These are phyloP conservation scores for Harrya chromipes DNA, from an alignment of 768 basidiomycete genomes.

Conservation along the genomic window DNA sequence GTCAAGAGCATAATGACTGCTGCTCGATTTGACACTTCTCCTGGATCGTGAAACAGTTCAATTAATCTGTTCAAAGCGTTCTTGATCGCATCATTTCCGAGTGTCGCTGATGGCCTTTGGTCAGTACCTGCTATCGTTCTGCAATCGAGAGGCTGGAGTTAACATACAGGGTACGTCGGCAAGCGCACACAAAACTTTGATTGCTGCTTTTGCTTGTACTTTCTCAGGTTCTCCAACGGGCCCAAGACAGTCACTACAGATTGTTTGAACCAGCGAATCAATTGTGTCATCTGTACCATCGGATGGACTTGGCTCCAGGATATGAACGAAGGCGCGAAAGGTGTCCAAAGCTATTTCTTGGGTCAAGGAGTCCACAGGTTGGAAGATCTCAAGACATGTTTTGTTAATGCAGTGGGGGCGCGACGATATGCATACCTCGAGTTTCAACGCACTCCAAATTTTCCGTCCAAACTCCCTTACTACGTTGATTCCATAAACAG, in stretches of 20 bases:
- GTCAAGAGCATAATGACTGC: constrained; percentile 65
- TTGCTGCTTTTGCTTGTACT: constrained; percentile 83
- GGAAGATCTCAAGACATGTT: constrained; percentile 67
- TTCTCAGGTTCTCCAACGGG: constrained; percentile 91
- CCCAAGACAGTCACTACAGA: constrained; percentile 76
- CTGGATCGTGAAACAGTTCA: constrained; percentile 67
- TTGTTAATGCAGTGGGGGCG: background rate
- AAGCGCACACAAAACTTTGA: constrained; percentile 76
- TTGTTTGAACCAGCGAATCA: constrained; percentile 64
- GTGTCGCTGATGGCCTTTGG: constrained; percentile 48
- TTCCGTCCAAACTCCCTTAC: constrained; percentile 64
- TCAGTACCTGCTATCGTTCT: background rate
- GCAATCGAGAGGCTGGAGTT: background rate
- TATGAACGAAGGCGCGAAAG: constrained; percentile 67
- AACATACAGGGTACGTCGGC: constrained; percentile 74
- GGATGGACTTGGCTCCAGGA: constrained; percentile 54
- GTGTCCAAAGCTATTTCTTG: constrained; percentile 73
- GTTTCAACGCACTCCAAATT: constrained; percentile 87
- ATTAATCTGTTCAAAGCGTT: constrained; percentile 76
- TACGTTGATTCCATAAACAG: constrained; percentile 72
- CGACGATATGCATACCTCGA: constrained; percentile 58
- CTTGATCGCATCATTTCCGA: constrained; percentile 63
- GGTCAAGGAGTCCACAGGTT: constrained; percentile 77
- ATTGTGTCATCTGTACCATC: constrained; percentile 36
- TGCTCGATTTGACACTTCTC: constrained; percentile 63